These are phyloP conservation scores for Penicillium dipodomyicola DNA, from an alignment of 495 filamentous ascomycete species.

Conservation along the genomic window DNA sequence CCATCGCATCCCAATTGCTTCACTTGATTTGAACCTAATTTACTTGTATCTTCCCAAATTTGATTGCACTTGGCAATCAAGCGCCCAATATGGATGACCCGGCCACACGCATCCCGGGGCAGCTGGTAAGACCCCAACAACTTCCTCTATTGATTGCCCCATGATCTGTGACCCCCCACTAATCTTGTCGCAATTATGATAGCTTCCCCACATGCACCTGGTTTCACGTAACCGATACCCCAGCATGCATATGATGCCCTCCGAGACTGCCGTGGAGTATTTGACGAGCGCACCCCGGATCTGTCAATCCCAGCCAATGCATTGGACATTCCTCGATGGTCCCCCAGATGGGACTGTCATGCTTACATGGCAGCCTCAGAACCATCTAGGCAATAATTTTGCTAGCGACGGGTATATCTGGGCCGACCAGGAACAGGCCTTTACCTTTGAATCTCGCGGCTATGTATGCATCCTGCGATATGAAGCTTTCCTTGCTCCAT, in stretches of 20 bases:
- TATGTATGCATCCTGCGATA: conserved; percentile 56
- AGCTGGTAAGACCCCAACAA: conserved; percentile 51
- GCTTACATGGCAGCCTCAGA: conserved; percentile 80
- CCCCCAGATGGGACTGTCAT: conserved; percentile 77
- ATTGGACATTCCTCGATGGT: conserved; percentile 85
- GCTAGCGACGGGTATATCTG: conserved; percentile 92
- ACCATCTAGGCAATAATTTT: conserved; percentile 63
- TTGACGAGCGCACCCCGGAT: conserved; percentile 76
- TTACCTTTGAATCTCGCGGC: conserved; percentile 67
- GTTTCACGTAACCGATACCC: conserved; percentile 75
- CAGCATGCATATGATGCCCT: conserved; percentile 59
- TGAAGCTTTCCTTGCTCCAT: not conserved
- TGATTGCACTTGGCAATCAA: conserved; percentile 14
- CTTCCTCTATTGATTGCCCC: conserved; percentile 1
- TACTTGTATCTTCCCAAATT: not conserved
- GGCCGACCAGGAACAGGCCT: conserved; percentile 72
- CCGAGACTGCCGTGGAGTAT: conserved; percentile 71
- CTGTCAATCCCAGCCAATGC: conserved; percentile 72
- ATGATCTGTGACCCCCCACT: conserved; percentile 18
- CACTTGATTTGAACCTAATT: conserved; percentile 18
- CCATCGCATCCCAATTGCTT: conserved; percentile 17
- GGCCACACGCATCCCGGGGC: conserved; percentile 57
- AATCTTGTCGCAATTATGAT: conserved; percentile 16
- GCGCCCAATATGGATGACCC: conserved; percentile 60
- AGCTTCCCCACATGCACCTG: conserved; percentile 86